Conservation (phyloP, 345 rosid genomes). For the Hirschfeldia incana region DNA sequence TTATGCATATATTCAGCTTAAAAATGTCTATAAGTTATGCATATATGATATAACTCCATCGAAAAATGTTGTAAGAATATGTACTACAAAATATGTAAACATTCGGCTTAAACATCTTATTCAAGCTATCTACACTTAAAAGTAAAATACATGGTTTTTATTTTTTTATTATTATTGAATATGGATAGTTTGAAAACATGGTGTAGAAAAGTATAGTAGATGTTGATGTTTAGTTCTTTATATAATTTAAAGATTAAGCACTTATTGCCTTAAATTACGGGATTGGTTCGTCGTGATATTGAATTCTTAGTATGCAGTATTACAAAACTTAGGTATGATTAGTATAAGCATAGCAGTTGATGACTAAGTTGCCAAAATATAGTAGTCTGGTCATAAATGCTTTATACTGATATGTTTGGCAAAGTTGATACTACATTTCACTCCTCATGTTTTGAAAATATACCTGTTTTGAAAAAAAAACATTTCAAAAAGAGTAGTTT, state of each 20-base stretch:
- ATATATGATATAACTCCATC: neutral
- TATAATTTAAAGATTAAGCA: constrained; percentile 4
- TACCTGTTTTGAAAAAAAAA: too few species aligned
- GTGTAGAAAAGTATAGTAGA: constrained; percentile 22
- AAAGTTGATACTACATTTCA: neutral
- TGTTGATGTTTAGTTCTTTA: constrained; percentile 16
- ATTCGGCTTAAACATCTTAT: neutral
- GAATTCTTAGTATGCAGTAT: neutral
- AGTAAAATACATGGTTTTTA: neutral
- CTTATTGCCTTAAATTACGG: constrained; percentile 27
- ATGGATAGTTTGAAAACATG: constrained; percentile 26
- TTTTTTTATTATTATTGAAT: neutral
- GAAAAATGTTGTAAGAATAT: neutral
- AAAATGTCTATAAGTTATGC: too few species aligned
- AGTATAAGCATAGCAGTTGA: neutral
- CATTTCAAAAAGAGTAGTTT: too few species aligned
- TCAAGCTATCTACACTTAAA: neutral
- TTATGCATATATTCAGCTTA: too few species aligned
- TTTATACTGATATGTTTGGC: neutral
- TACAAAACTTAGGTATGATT: neutral
- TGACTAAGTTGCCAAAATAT: neutral
- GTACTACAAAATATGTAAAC: neutral
- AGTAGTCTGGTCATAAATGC: neutral
- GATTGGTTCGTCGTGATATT: constrained; percentile 23
- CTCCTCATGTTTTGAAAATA: too few species aligned